phyloP scores from a whole-genome alignment of 2,329 filamentous ascomycete species.

The Aspergillus luchuensis region DNA sequence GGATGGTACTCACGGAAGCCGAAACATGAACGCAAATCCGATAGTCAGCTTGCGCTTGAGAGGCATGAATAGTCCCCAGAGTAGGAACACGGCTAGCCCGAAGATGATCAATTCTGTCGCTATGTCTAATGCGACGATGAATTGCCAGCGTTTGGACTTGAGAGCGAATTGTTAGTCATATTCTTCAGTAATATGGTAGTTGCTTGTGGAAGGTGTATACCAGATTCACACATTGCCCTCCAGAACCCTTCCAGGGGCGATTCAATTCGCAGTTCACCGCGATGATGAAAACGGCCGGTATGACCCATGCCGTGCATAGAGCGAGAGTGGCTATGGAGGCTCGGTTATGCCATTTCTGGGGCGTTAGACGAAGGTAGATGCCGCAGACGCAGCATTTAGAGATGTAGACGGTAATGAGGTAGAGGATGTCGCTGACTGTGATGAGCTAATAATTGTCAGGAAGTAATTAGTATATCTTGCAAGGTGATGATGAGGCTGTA shows the following conservation, averaged over 20 bases:
- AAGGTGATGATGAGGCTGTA: neutral
- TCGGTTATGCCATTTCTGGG: conserved; percentile 43
- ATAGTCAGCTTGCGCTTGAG: conserved; percentile 37
- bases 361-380: conserved; percentile 50
- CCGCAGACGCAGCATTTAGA: conserved; percentile 42
- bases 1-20: conserved; percentile 38
- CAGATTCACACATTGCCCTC: conserved; percentile 29
- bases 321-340: conserved; percentile 40
- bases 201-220: conserved; percentile 13
- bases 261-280: conserved; percentile 45
- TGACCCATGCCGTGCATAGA: conserved; percentile 40
- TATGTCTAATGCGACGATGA: conserved; percentile 40
- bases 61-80: conserved; percentile 37
- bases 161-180: neutral
- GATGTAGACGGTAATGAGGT: conserved; percentile 45
- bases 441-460: conserved; percentile 25
- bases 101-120: conserved; percentile 39
- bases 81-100: conserved; percentile 30
- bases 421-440: conserved; percentile 47
- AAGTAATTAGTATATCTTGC: neutral
- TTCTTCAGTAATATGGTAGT: neutral
- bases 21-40: conserved; percentile 37
- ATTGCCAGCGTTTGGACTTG: conserved; percentile 37
- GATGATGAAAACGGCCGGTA: conserved; percentile 45
- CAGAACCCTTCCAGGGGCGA: conserved; percentile 37